Evolutionary conservation across 2,329 filamentous ascomycete genomes (phyloP).

Genomic region (Alternaria viburni): DNA sequence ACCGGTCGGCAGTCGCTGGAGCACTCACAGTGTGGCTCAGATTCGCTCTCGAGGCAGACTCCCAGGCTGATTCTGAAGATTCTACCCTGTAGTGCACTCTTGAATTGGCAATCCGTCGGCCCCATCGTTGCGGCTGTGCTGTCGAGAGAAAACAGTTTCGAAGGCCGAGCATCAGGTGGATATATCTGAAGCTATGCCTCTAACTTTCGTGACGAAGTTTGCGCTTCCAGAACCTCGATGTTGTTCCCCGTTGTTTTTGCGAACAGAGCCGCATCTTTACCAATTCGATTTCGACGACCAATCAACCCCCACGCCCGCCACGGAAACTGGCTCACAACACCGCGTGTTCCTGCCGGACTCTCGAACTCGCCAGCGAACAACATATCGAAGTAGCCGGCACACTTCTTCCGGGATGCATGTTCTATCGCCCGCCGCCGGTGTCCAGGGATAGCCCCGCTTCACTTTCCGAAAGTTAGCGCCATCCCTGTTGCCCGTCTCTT

Average conservation of each 20-base stretch:
- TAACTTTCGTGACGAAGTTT: not conserved
- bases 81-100: not conserved
- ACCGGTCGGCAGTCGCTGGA: not conserved
- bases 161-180: not conserved
- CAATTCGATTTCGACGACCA: not conserved
- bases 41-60: not conserved
- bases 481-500: not conserved
- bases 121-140: not conserved
- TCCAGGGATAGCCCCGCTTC: not conserved
- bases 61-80: not conserved
- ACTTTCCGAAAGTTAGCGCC: not conserved
- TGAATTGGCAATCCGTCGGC: not conserved
- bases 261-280: not conserved
- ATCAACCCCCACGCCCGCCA: not conserved
- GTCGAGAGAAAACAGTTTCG: not conserved
- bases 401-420: not conserved
- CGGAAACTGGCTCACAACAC: not conserved
- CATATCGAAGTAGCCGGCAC: not conserved
- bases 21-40: not conserved
- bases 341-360: not conserved
- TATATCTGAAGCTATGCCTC: conserved; percentile 1
- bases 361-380: not conserved
- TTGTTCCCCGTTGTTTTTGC: not conserved
- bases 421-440: not conserved
- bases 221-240: not conserved